Conservation (phyloP, 2,329 filamentous ascomycete species). For the Verruconis gallopava region DNA sequence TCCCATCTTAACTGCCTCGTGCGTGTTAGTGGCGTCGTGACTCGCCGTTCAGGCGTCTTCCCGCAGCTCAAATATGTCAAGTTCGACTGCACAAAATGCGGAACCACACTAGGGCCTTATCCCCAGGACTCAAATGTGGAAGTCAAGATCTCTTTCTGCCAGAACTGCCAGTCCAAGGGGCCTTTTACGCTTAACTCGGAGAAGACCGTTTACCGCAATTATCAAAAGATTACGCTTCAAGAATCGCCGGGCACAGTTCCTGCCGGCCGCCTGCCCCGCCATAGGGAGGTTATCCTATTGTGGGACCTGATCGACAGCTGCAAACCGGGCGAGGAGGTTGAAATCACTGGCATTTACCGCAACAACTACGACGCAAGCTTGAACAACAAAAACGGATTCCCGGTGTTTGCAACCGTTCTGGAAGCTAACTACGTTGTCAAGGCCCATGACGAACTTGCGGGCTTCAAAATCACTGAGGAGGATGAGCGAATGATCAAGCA, state of each 20-base stretch:
- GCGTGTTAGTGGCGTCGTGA: conserved; percentile 88
- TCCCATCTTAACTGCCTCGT: conserved; percentile 93
- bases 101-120: conserved; percentile 83
- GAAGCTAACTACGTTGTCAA: conserved; percentile 98
- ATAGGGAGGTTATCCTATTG: conserved; percentile 85
- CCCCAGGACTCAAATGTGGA: conserved; percentile 95
- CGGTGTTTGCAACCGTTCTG: conserved; percentile 92
- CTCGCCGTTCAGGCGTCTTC: conserved; percentile 85
- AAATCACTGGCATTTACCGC: conserved; percentile 90
- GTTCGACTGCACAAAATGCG: conserved; percentile 92
- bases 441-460: conserved; percentile 90
- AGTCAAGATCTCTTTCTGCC: conserved; percentile 91
- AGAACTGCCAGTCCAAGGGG: conserved; percentile 87
- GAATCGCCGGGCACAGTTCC: conserved; percentile 96
- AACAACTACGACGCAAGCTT: conserved; percentile 97
- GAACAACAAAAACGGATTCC: conserved; percentile 97
- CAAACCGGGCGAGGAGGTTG: conserved; percentile 95
- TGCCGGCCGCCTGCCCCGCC: conserved; percentile 82
- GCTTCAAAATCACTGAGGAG: conserved; percentile 87
- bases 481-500: conserved; percentile 85
- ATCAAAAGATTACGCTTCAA: conserved; percentile 93
- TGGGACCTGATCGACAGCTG: conserved; percentile 96
- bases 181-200: conserved; percentile 94
- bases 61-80: conserved; percentile 98
- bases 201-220: conserved; percentile 96